Percentiles rank a stretch among this genome's conserved stretches.
These are phyloP conservation scores for Alternaria consortialis DNA, from an alignment of 2,329 filamentous ascomycete genomes.

Conservation along the genomic window DNA sequence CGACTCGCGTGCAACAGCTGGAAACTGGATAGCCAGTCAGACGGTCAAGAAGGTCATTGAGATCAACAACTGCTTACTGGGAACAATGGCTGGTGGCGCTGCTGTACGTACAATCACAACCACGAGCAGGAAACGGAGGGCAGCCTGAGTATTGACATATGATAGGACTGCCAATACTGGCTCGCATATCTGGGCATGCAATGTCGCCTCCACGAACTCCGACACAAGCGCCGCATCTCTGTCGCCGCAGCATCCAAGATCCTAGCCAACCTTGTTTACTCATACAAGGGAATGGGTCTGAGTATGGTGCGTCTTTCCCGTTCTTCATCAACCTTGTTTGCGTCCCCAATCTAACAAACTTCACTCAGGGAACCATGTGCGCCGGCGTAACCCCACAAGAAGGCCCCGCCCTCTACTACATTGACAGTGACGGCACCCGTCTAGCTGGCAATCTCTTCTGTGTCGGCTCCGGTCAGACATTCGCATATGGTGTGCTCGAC, in stretches of 20 bases:
- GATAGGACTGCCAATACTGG: slow-evolving; percentile 99
- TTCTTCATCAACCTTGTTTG: not conserved
- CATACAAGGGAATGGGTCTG: slow-evolving; percentile 98
- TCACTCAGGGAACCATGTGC: slow-evolving; percentile 84
- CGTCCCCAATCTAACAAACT: slow-evolving; percentile 14
- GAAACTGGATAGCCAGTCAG: slow-evolving; percentile 99
- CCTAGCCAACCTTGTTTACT: slow-evolving; percentile 96
- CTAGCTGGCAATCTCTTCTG: slow-evolving; percentile 96
- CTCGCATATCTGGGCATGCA: slow-evolving; percentile 98
- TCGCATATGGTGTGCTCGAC: slow-evolving; percentile 97
- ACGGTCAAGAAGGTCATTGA: slow-evolving; percentile 99
- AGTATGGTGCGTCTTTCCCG: slow-evolving; percentile 72
- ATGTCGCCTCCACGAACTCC: slow-evolving; percentile 98
- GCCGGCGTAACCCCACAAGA: slow-evolving; percentile 95
- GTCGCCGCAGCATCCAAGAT: slow-evolving; percentile 98
- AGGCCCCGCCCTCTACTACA: slow-evolving; percentile 97
- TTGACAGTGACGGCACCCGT: slow-evolving; percentile 95
- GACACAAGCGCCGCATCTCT: slow-evolving; percentile 98
- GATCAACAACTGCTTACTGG: slow-evolving; percentile 92
- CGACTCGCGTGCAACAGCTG: slow-evolving; percentile 94
- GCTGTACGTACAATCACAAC: slow-evolving; percentile 62
- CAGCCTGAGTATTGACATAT: slow-evolving; percentile 23
- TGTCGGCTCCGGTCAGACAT: slow-evolving; percentile 97
- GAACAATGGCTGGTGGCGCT: slow-evolving; percentile 98
- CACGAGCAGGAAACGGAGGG: not conserved